A percentile compares a stretch with the other conserved stretches of the same genome.
Evolutionary conservation across 2,329 filamentous ascomycete species (phyloP).

Genomic region (Sporothrix globosa): DNA sequence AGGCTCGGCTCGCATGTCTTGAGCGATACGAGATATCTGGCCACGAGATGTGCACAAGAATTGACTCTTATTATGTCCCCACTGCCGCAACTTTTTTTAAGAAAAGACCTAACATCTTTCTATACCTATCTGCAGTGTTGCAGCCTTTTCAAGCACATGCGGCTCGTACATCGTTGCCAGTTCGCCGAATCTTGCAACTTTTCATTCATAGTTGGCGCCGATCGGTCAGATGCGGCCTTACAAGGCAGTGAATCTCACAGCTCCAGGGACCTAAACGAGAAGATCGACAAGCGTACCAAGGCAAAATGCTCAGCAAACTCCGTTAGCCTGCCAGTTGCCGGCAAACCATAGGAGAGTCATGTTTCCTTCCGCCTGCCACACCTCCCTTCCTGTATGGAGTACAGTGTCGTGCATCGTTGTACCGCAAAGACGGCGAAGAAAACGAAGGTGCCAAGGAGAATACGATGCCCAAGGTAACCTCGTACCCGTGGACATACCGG

Average conservation of each 20-base stretch:
- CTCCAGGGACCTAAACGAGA: neutral
- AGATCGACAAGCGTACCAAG: conserved; percentile 13
- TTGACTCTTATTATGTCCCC: neutral
- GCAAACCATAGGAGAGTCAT: conserved; percentile 13
- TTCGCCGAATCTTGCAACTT: neutral
- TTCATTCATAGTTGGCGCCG: conserved; percentile 12
- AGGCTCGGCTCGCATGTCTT: conserved; percentile 4
- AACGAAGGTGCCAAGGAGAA: neutral
- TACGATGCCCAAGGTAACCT: neutral
- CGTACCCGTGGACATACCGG: neutral
- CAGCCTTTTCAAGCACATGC: no score
- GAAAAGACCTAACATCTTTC: no score
- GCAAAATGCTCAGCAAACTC: neutral
- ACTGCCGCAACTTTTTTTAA: no score
- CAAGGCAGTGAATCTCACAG: conserved; percentile 17
- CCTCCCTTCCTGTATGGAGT: neutral
- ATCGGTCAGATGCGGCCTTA: conserved; percentile 13
- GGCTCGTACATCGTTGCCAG: no score
- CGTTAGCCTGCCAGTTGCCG: neutral
- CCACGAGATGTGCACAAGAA: neutral
- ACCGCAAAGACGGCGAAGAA: no score
- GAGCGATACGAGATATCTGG: conserved; percentile 15
- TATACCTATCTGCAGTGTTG: neutral
- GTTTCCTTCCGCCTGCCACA: neutral
- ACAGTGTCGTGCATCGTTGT: neutral